Evolutionary conservation across 768 basidiomycete species (phyloP).

Genomic region (Kwoniella heveanensis): DNA sequence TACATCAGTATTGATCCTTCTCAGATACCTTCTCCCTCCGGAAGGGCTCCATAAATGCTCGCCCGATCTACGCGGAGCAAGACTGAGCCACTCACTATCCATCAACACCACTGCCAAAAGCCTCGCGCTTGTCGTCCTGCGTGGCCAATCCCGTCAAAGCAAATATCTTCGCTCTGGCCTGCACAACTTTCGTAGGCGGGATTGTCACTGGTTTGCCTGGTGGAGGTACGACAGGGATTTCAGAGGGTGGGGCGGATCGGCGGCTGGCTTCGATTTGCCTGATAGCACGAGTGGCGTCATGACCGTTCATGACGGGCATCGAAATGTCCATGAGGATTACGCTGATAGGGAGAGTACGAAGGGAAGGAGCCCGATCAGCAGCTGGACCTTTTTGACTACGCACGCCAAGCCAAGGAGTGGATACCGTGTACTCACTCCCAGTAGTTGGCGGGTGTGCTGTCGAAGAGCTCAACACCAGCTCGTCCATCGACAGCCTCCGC

Average conservation of each 20-base stretch:
- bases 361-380: too few species aligned
- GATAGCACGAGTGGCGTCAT: slow-evolving; percentile 81
- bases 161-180: slow-evolving; percentile 62
- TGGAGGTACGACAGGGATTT: slow-evolving; percentile 18
- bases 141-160: slow-evolving; percentile 94
- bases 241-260: slow-evolving; percentile 27
- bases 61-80: too few species aligned
- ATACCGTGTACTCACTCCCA: slow-evolving; percentile 72
- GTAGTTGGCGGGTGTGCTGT: slow-evolving; percentile 64
- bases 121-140: slow-evolving; percentile 83
- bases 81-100: slow-evolving; percentile 92
- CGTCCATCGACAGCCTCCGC: slow-evolving; percentile 80
- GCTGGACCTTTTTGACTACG: neutral
- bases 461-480: slow-evolving; percentile 77
- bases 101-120: slow-evolving; percentile 90
- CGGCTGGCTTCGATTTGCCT: slow-evolving; percentile 68
- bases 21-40: slow-evolving; percentile 1
- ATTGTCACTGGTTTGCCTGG: slow-evolving; percentile 27
- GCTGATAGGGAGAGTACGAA: slow-evolving; percentile 57
- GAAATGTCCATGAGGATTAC: slow-evolving; percentile 85
- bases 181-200: slow-evolving; percentile 38
- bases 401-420: too few species aligned
- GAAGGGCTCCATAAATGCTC: neutral
- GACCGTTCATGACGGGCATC: slow-evolving; percentile 91
- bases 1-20: slow-evolving; percentile 6